Evolutionary conservation across 1,284 basidiomycete genomes (phyloP).

Genomic region (Puccinia polysora): DNA sequence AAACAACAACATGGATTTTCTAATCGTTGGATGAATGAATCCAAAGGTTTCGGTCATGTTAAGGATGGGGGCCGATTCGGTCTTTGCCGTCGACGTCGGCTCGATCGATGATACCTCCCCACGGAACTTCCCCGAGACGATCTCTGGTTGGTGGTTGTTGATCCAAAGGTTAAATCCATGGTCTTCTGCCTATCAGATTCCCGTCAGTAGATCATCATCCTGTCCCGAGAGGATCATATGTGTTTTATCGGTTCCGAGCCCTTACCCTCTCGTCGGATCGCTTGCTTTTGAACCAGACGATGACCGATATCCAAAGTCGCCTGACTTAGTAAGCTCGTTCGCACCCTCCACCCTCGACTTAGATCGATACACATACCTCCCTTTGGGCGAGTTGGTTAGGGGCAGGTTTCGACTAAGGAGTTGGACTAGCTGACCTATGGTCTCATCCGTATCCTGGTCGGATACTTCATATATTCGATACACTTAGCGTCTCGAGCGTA

Average conservation of each 20-base stretch:
- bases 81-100: conserved; percentile 95
- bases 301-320: conserved; percentile 92
- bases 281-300: conserved; percentile 70
- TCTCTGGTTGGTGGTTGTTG: conserved; percentile 95
- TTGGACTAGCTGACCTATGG: no score
- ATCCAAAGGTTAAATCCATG: conserved; percentile 69
- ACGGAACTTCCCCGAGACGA: conserved; percentile 85
- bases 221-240: no score
- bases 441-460: no score
- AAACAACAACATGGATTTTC: background rate
- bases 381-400: no score
- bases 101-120: conserved; percentile 93
- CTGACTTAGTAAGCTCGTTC: conserved; percentile 76
- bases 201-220: conserved; percentile 6
- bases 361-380: no score
- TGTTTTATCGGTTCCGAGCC: background rate
- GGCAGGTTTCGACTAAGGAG: no score
- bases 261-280: background rate
- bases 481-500: conserved; percentile 82
- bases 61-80: conserved; percentile 78
- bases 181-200: conserved; percentile 44
- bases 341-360: no score
- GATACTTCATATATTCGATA: background rate
- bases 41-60: conserved; percentile 80
- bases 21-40: conserved; percentile 45